phyloP scores from a whole-genome alignment of 305 asterid genomes.

The Rubia tinctorum region DNA sequence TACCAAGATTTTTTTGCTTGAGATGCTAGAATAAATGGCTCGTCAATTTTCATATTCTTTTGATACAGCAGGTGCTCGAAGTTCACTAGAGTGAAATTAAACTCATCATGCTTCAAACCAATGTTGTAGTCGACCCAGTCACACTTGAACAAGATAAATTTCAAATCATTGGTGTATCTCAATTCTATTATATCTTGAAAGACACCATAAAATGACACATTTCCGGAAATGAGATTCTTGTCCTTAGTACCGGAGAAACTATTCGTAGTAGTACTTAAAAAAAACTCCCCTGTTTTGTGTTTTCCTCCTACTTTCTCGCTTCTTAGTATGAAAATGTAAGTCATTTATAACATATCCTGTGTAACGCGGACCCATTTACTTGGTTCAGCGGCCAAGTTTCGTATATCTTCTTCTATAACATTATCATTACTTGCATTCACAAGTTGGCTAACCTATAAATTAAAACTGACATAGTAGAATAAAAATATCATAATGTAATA shows the following conservation, averaged over 20 bases:
- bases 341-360: slow-evolving; percentile 2
- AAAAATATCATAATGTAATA: no score
- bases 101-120: neutral
- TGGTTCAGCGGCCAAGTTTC: neutral
- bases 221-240: neutral
- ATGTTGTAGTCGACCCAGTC: neutral
- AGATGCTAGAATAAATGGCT: neutral
- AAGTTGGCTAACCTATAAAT: neutral
- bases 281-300: neutral
- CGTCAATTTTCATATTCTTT: neutral
- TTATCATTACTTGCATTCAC: neutral
- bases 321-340: slow-evolving; percentile 7
- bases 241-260: neutral
- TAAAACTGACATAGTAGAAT: neutral
- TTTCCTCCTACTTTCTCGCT: neutral
- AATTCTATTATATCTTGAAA: neutral
- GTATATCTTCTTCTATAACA: neutral
- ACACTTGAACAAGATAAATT: slow-evolving; percentile 3
- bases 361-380: neutral
- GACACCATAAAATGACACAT: neutral
- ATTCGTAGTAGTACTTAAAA: neutral
- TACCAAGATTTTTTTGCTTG: neutral
- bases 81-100: neutral
- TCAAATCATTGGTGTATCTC: neutral
- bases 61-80: neutral